Conservation (phyloP, 495 filamentous ascomycete genomes). For the Aspergillus carlsbadensis region DNA sequence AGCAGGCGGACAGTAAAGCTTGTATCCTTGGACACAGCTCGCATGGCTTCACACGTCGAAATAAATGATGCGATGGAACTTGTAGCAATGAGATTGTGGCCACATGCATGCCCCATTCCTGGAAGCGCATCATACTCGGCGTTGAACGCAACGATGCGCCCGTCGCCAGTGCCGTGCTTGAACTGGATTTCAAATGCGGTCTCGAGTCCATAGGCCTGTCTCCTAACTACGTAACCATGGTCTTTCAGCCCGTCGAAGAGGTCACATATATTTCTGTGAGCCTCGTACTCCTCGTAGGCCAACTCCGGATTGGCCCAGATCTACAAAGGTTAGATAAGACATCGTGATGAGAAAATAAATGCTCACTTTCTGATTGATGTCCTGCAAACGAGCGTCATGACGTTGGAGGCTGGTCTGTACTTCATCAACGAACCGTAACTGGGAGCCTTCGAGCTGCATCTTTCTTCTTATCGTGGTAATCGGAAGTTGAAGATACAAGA, state of each 20-base stretch:
- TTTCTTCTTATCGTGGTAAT: not conserved
- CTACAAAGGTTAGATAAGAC: constrained; percentile 12
- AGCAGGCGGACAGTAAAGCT: constrained; percentile 34
- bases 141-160: constrained; percentile 55
- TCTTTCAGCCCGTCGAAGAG: constrained; percentile 38
- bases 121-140: constrained; percentile 55
- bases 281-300: constrained; percentile 52
- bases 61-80: constrained; percentile 43
- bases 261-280: constrained; percentile 51
- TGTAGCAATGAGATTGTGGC: constrained; percentile 48
- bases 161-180: constrained; percentile 36
- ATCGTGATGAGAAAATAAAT: not conserved
- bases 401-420: constrained; percentile 29
- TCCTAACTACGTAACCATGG: constrained; percentile 33
- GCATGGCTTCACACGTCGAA: constrained; percentile 35
- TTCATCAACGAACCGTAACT: constrained; percentile 25
- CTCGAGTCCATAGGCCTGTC: constrained; percentile 48
- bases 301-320: constrained; percentile 54
- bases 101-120: constrained; percentile 47
- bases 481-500: not conserved
- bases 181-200: constrained; percentile 60
- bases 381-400: constrained; percentile 36
- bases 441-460: constrained; percentile 28
- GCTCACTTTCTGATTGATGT: constrained; percentile 48
- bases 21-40: constrained; percentile 2